Base-by-base conservation (phyloP, 2,329 filamentous ascomycete species). In the Microsporum audouinii region DNA sequence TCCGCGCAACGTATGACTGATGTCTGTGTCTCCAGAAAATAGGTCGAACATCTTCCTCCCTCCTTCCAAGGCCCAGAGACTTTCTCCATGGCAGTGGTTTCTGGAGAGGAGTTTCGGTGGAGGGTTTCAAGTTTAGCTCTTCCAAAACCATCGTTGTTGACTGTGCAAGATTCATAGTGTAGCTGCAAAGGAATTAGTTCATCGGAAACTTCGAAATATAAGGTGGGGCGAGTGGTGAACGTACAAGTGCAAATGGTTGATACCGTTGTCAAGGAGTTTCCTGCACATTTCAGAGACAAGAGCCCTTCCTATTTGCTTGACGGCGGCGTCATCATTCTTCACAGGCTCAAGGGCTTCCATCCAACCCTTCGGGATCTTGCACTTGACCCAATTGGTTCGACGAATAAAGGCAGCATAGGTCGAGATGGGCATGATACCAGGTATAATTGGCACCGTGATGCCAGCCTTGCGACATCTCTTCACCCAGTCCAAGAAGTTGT, bases 1-100 rank as follows among this genome's bases (percentile, higher is more conserved):
- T 99, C 60, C 94, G 89, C 61, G 90, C 86, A 60, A 99, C 86
- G 69, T 99, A 99, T 2, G 91, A 96, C 71, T 94, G 91, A 76
- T 95, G 94, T 62, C 94, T 85, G 77, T 97, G 96, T 68, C 92
- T 87, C 94, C 94, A 99, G 82, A 99, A 99, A 67, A 99, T 95
- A 38, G 94, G 94, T 59, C 94, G 89, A 49, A 99, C 94, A 70
- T 96, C 95, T 77, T 99, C 94, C 56, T 89, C 89, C 69, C 92
- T 84, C 56, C 94, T 86, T 59, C 91, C 89, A 65, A 96, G 83
- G 51, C 87, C 91, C 63, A 97, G 87, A 43, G 92, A 97, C 70
- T 95, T 90, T 72, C 95, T 88, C 92, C 95, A 99, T 5, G 94
- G 94, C 14, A 99, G 81, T n/a, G 91, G 84, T 70, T 94, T 92